Conservation (phyloP, 805 yeast species). For the Kodamaea kaohsiungensis region DNA sequence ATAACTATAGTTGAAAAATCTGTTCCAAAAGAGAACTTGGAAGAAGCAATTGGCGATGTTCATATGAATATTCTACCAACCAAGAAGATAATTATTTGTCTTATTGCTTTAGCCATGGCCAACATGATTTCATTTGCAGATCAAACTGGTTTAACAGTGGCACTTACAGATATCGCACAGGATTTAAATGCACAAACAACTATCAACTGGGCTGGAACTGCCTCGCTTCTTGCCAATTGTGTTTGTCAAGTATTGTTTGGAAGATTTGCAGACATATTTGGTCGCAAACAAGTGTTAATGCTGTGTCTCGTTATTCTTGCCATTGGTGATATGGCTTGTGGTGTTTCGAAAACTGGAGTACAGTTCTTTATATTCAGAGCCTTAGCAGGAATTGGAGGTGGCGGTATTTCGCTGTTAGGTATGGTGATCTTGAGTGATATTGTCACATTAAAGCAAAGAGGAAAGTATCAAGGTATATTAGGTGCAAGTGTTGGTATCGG, state of each 20-base stretch:
- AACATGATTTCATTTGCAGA: constrained; percentile 47
- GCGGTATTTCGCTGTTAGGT: constrained; percentile 50
- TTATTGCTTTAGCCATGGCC: constrained; percentile 40
- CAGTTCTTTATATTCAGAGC: constrained; percentile 55
- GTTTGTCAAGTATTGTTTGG: constrained; percentile 56
- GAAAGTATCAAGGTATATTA: constrained; percentile 57
- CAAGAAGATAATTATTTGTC: constrained; percentile 37
- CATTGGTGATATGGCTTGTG: constrained; percentile 50
- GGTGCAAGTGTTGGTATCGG: constrained; percentile 55
- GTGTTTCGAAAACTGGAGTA: constrained; percentile 48
- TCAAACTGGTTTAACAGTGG: constrained; percentile 50
- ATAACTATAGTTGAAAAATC: constrained; percentile 2
- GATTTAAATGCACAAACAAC: constrained; percentile 48
- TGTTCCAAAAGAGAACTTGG: constrained; percentile 10
- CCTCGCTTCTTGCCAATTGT: constrained; percentile 51
- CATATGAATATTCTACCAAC: constrained; percentile 44
- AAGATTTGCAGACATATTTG: constrained; percentile 55
- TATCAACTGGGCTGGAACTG: constrained; percentile 62
- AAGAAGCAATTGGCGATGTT: constrained; percentile 38
- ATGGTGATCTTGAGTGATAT: constrained; percentile 58
- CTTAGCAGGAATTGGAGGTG: constrained; percentile 56
- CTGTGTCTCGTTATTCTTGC: constrained; percentile 40
- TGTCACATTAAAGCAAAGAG: constrained; percentile 53
- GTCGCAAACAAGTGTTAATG: constrained; percentile 47
- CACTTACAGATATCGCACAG: constrained; percentile 48